Base-by-base conservation (phyloP, 768 basidiomycete genomes). In the Xerocomellus amylosporus region DNA sequence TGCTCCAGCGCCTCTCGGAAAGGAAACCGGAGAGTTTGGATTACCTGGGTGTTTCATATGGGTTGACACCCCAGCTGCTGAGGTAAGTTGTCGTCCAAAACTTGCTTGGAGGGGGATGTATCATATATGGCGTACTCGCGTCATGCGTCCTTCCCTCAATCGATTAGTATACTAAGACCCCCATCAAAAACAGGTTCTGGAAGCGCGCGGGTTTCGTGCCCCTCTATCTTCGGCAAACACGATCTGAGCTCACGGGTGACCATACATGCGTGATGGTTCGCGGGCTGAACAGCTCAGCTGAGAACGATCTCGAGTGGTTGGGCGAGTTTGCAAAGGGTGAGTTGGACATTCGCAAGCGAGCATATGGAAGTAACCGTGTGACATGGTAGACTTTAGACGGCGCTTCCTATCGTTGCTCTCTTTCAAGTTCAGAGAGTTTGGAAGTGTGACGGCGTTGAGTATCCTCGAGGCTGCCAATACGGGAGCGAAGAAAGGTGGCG, bases 41-140 rank as follows among this genome's bases (percentile, higher is more conserved):
- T 71, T 99, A 96, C 65, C 77, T 99, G 7, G 96, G 97, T 42
- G 96, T 98, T 3, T 96, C 93, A 14, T 99, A 96, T 67, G 97
- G 97, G 7, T 75, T 99, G 46, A 98, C 95, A 0, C 81, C 90
- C 6, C 86, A 83, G 58, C 77, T 98, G 1, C 79, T 98, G 38
- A 77, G 88, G 87, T 87, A 46, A 14, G 74, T 60, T 5, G 30
- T 38, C 26, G 7, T 36, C 3, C 4, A 28, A 24, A 24, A 6
- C 33, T 7, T 7, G 1, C 20, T 20, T 31, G 15, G 24, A n/a
- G 12, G 12, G 15, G 8, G 31, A 12, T 8, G 38, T 19, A 24
- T 24, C 24, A 24, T 24, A 24, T 24, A 15, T 4, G 10, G 34
- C 20, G 17, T 36, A n/a, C 34, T 31, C 24, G 9, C 8, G 26